phyloP scores from a whole-genome alignment of 306 rosid species.

The Glycyrrhiza uralensis region DNA sequence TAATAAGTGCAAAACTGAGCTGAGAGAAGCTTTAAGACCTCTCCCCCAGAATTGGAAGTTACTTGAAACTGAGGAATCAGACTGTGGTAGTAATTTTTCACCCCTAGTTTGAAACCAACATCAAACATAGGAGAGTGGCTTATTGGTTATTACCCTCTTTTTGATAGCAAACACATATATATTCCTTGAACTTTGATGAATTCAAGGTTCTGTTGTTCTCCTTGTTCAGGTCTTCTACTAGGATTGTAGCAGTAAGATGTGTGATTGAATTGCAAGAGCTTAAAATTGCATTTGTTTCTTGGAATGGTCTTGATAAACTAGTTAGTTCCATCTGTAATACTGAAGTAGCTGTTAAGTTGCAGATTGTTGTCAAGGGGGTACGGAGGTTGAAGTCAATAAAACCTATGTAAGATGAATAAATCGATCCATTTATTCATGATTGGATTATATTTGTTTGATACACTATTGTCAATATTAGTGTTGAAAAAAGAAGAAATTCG shows the following conservation, averaged over 20 bases:
- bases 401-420: too few relatives aligned
- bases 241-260: neutral
- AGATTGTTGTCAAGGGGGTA: neutral
- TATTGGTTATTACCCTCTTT: neutral
- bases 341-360: neutral
- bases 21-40: constrained; percentile 24
- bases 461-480: too few relatives aligned
- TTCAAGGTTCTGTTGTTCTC: constrained; percentile 12
- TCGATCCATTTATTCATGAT: too few relatives aligned
- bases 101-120: neutral
- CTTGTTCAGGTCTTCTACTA: neutral
- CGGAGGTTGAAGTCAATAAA: too few relatives aligned
- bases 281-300: constrained; percentile 11
- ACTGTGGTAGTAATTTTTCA: neutral
- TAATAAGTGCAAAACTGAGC: constrained; percentile 45
- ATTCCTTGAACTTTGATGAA: neutral
- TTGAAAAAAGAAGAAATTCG: too few relatives aligned
- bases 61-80: neutral
- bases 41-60: neutral
- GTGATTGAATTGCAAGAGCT: neutral
- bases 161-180: neutral
- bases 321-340: constrained; percentile 12
- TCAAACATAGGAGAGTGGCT: neutral
- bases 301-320: neutral
- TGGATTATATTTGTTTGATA: too few relatives aligned